Percentiles rank a stretch among this genome's conserved stretches.
Conservation (phyloP, 2,329 filamentous ascomycete genomes). For the Fusarium tricinctum region DNA sequence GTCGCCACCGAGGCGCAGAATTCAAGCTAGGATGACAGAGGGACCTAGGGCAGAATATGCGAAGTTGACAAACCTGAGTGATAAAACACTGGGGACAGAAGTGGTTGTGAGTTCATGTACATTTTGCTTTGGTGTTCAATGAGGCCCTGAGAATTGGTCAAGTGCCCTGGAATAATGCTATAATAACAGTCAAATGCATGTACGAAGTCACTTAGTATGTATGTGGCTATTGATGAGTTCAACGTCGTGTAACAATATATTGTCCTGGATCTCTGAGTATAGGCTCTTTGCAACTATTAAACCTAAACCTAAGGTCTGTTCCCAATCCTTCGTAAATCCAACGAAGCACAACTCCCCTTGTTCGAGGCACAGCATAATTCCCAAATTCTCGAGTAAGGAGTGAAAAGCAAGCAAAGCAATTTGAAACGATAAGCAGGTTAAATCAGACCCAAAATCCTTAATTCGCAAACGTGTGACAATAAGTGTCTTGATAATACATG, state of each 20-base stretch:
- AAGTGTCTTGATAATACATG: slow-evolving; percentile 48
- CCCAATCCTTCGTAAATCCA: background rate
- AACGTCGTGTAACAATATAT: background rate
- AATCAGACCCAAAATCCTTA: slow-evolving; percentile 33
- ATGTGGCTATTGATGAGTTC: background rate
- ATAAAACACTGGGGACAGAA: too few relatives aligned
- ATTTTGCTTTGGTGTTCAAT: too few relatives aligned
- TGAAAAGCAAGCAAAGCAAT: slow-evolving; percentile 5
- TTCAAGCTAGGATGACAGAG: too few relatives aligned
- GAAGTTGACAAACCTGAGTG: too few relatives aligned
- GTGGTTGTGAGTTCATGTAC: too few relatives aligned
- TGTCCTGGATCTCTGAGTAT: background rate
- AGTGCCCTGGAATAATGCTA: too few relatives aligned
- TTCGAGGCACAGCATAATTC: background rate
- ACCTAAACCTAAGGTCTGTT: background rate
- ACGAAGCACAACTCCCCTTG: background rate
- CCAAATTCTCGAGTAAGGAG: background rate
- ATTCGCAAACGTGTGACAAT: slow-evolving; percentile 41
- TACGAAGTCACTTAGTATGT: too few relatives aligned
- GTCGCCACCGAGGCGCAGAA: too few relatives aligned
- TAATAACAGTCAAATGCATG: too few relatives aligned
- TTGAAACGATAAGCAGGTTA: background rate
- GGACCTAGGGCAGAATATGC: too few relatives aligned
- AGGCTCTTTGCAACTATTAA: background rate
- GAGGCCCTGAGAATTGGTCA: too few relatives aligned